phyloP scores from a whole-genome alignment of 2,329 filamentous ascomycete genomes.

The Penicillium sp. region DNA sequence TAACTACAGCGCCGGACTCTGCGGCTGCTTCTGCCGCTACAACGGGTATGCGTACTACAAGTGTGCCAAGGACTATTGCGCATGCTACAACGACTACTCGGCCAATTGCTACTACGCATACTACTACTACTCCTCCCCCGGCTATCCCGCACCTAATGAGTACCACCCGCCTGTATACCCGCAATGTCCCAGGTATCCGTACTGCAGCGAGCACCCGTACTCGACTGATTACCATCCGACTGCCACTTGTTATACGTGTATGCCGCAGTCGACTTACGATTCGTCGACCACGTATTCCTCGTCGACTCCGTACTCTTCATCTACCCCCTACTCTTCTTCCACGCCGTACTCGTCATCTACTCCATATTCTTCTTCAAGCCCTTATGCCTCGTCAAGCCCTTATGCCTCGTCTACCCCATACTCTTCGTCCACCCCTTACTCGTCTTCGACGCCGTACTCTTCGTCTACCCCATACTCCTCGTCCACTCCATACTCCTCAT shows the following conservation, averaged over 20 bases:
- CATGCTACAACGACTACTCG: not conserved
- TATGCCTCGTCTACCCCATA: no score
- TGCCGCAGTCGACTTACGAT: no score
- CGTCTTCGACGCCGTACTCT: not conserved
- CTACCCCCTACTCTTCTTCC: not conserved
- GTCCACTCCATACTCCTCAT: no score
- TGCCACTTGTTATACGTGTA: no score
- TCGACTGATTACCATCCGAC: not conserved
- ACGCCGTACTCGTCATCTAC: not conserved
- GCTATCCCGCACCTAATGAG: not conserved
- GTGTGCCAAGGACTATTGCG: not conserved
- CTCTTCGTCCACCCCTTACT: not conserved
- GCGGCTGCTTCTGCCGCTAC: conserved; percentile 7
- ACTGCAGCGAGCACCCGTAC: not conserved
- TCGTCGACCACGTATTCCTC: no score
- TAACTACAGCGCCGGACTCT: conserved; percentile 2
- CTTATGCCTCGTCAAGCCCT: no score
- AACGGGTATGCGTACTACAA: not conserved
- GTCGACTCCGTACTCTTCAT: no score
- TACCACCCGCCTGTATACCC: not conserved
- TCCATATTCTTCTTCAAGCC: no score
- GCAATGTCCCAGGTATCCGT: not conserved
- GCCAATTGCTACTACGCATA: conserved; percentile 1
- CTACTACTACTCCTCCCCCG: not conserved
- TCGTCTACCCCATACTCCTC: not conserved